Percentiles rank a stretch among this genome's conserved stretches.
Conservation (phyloP, 1,284 basidiomycete genomes). For the Cryptococcus depauperatus region DNA sequence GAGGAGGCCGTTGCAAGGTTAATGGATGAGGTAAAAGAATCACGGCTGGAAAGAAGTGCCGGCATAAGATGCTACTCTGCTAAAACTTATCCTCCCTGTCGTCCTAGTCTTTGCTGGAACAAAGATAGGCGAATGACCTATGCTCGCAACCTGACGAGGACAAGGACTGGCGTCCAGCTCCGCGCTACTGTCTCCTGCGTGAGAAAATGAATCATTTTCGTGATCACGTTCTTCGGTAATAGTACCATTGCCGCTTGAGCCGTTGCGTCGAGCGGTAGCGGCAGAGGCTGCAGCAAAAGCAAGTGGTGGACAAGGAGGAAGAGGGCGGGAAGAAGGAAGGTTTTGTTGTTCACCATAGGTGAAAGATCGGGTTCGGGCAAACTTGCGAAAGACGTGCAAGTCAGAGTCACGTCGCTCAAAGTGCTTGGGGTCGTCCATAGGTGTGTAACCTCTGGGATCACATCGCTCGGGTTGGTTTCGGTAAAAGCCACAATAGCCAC, state of each 20-base stretch:
- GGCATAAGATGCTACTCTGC: slow-evolving; percentile 27
- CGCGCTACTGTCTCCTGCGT: slow-evolving; percentile 9
- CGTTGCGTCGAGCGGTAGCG: slow-evolving; percentile 27
- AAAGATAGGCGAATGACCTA: slow-evolving; percentile 33
- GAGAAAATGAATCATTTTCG: slow-evolving; percentile 26
- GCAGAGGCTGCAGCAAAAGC: slow-evolving; percentile 39
- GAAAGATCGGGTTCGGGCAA: slow-evolving; percentile 77
- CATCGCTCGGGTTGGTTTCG: slow-evolving; percentile 51
- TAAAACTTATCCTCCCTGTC: slow-evolving; percentile 14
- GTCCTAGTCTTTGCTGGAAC: slow-evolving; percentile 35
- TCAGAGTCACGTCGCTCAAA: slow-evolving; percentile 70
- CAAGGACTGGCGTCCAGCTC: slow-evolving; percentile 27
- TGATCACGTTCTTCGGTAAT: slow-evolving; percentile 36
- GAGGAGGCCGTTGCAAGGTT: too few relatives aligned
- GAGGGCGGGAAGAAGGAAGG: slow-evolving; percentile 8
- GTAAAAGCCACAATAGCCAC: slow-evolving; percentile 87
- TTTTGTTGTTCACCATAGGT: slow-evolving; percentile 61
- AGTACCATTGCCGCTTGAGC: slow-evolving; percentile 10
- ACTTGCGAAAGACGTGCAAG: slow-evolving; percentile 83
- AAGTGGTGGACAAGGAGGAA: slow-evolving; percentile 30
- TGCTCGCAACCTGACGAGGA: slow-evolving; percentile 19
- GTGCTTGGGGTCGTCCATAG: slow-evolving; percentile 89
- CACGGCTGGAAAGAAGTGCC: too few relatives aligned
- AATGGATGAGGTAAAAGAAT: too few relatives aligned
- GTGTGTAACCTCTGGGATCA: slow-evolving; percentile 72